Evolutionary conservation across 2,329 filamentous ascomycete species (phyloP).

Genomic region (Fusarium floridanum): DNA sequence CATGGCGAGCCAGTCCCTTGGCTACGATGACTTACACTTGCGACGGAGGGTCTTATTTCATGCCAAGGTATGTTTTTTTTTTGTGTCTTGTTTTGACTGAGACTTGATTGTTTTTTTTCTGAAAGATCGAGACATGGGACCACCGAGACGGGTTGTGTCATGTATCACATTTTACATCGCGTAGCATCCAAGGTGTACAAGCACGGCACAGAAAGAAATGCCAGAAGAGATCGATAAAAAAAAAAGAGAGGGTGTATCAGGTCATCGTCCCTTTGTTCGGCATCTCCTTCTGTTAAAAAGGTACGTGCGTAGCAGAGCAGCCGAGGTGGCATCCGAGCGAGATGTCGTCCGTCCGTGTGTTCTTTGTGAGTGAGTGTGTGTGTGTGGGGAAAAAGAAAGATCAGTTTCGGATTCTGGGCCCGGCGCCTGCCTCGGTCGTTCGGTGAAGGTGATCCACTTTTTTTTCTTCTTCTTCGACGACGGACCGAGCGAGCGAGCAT

Average conservation of each 20-base stretch:
- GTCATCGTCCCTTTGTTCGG: constrained; percentile 26
- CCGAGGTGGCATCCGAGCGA: neutral
- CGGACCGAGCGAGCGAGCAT: neutral
- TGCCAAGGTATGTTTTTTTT: constrained; percentile 5
- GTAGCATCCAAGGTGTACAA: constrained; percentile 32
- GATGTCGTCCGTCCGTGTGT: too few species aligned
- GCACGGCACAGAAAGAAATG: constrained; percentile 28
- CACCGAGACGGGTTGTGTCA: constrained; percentile 28
- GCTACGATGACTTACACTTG: constrained; percentile 28
- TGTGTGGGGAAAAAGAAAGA: constrained; percentile 19
- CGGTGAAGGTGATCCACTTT: constrained; percentile 25
- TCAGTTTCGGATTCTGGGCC: constrained; percentile 34
- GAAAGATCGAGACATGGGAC: constrained; percentile 6
- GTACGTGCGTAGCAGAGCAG: neutral
- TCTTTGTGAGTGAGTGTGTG: constrained; percentile 10
- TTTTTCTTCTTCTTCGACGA: constrained; percentile 6
- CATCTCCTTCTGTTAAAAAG: neutral
- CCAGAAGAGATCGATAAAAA: constrained; percentile 14
- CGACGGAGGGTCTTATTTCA: constrained; percentile 12
- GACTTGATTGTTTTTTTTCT: neutral
- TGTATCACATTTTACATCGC: constrained; percentile 30
- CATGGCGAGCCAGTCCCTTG: constrained; percentile 31
- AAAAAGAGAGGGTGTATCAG: constrained; percentile 27
- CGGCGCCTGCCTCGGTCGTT: constrained; percentile 23
- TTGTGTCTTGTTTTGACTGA: neutral